A percentile compares a stretch with the other conserved stretches of the same genome.
Evolutionary conservation across 2,329 filamentous ascomycete genomes (phyloP).

Genomic region (Thielaviopsis ethacetica): DNA sequence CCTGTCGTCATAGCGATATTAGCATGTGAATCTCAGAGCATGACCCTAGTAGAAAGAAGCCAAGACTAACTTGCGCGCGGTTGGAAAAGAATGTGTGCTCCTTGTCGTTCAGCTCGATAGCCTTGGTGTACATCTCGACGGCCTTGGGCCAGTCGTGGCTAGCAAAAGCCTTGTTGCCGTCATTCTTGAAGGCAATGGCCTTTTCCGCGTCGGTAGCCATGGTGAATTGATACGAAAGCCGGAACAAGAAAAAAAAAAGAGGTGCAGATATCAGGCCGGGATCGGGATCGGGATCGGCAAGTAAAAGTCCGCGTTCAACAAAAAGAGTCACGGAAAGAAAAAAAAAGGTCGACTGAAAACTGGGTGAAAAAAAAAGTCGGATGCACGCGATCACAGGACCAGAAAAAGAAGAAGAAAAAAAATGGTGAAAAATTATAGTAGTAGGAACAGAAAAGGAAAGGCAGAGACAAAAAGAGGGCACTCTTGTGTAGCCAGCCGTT

Average conservation of each 20-base stretch:
- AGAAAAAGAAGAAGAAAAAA: neutral
- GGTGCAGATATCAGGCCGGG: neutral
- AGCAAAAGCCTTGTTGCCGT: conserved; percentile 87
- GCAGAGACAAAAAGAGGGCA: neutral
- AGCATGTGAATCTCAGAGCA: neutral
- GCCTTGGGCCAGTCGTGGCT: conserved; percentile 74
- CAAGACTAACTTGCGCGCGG: conserved; percentile 62
- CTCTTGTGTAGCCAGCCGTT: neutral
- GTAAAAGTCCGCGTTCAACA: neutral
- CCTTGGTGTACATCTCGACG: conserved; percentile 69
- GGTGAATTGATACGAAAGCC: conserved; percentile 4
- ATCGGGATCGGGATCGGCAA: neutral
- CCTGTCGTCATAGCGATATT: conserved; percentile 31
- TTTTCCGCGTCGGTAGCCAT: conserved; percentile 39
- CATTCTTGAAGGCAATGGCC: conserved; percentile 73
- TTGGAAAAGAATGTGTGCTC: conserved; percentile 90
- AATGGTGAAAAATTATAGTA: neutral
- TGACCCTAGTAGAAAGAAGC: neutral
- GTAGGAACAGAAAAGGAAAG: neutral
- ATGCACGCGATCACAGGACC: neutral
- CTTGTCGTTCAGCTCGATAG: conserved; percentile 67
- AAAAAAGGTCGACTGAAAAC: neutral
- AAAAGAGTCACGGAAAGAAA: neutral
- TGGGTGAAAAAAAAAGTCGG: neutral
- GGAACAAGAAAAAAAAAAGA: neutral